Evolutionary conservation across 192 early-diverging fungal genomes (phyloP), one percentile per base, ranked within the genome.

Genomic region (Coemansia sp.): DNA sequence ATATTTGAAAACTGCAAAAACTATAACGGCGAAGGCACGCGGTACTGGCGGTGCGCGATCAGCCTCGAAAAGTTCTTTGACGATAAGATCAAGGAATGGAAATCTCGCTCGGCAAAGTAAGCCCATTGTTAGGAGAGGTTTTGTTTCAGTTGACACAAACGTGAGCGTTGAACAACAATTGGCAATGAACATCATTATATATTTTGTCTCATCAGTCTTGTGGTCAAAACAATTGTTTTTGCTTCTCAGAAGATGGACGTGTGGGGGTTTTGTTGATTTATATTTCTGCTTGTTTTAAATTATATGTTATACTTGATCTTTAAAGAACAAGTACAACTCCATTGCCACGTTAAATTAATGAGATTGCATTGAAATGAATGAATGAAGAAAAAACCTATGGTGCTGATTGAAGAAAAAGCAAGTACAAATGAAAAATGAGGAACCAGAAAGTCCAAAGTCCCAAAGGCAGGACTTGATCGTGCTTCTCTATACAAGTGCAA

Each of bases 1-100:
- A 98, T 99, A 15, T 96, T 96, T 72, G 82, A 91, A 57, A 99
- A 99, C 73, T 94, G 93, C 72, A 83, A 88, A 62, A 85, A 83
- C 11, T 99, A 98, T 75, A 99, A 99, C 64, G 91, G 89, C 43
- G 91, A 94, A 64, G 79, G 85, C 23, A 93, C 93, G 4, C 83
- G 83, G 38, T 97, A 96, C 83, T 86, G 86, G 62, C 87, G 89
- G 58, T 93, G 89, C 35, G 93, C 93, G 5, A 87, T 77, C 56
- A 72, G 76, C 32, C 70, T 94, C 15, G 93, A 94, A 69, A 85
- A 85, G 69, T 93, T 87, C 45, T 94, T 92, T 75, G 84, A 85
- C 50, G 88, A 94, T 50, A 84, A 87, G 41, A 68, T 92, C 25
- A 82, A 81, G 64, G 89, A 86, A n/a, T 88, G 85, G 85, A 86